Base-by-base conservation (phyloP, 2,329 filamentous ascomycete genomes). In the Ophiognomonia clavigignenti-juglandacearum region DNA sequence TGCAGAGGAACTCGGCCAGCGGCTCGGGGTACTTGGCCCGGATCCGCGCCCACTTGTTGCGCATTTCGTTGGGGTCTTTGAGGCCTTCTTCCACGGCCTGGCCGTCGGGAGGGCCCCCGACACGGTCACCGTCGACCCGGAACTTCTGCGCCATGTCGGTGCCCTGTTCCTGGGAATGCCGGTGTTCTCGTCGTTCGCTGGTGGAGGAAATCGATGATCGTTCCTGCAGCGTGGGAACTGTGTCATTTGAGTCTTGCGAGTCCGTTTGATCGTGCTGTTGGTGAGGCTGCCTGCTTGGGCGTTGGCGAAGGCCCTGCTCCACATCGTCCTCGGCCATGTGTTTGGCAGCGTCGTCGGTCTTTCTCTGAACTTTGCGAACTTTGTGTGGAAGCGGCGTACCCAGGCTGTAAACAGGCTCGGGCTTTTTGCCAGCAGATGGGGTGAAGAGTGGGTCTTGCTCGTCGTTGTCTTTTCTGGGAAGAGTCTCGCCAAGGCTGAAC, bases 11-110 rank as follows among this genome's bases (percentile, higher is more conserved):
- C 43, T 62, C 60, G 20, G 58, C 60, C 14, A 60, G 39, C 6
- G 56, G 57, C 43, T 62, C 59, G 1, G 58, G 58, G 34, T 62
- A 54, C 43, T 57, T 59, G 1, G 56, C 57, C 9, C 60, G 55
- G 40, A 60, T 38, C 9, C 58, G 54, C 4, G 60, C 59, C 60
- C 60, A 61, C 55, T 57, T 55, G 48, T 62, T 62, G 9, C 54
- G 54, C 16, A 52, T 46, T 36, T 56, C 53, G 20, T 60, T 43
- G 3, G 56, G 58, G 29, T 59, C 52, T 8, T 40, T 39, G 19
- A 46, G 45, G 3, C 47, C 54, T 13, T 59, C 36, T 42, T 56
- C 54, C 9, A 52, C 55, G 6, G 54, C 50, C 8, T 53, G 50
- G 13, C 51, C 36, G 26, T 59, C 54, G 9, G 47, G 44, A 40